These are phyloP conservation scores for Pseudohalonectria lignicola DNA, from an alignment of 2,329 filamentous ascomycete genomes.

Conservation along the genomic window DNA sequence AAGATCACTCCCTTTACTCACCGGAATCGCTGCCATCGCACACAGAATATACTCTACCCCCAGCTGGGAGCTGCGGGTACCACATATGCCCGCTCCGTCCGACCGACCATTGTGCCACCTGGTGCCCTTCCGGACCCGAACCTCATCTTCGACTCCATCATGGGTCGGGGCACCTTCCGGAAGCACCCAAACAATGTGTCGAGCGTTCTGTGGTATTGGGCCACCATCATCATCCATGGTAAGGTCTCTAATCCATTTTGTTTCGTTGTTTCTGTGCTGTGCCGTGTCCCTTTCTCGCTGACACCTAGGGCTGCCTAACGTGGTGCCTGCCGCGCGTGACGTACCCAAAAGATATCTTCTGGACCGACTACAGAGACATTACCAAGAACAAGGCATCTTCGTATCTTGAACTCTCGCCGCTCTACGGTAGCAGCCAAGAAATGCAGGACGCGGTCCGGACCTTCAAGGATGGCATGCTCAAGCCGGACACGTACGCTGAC, in stretches of 20 bases:
- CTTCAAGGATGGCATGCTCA: constrained; percentile 59
- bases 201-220: constrained; percentile 62
- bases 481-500: constrained; percentile 63
- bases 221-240: constrained; percentile 64
- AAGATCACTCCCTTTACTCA: no score
- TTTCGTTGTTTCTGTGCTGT: no score
- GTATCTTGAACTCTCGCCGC: constrained; percentile 59
- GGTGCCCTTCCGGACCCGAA: constrained; percentile 58
- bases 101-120: constrained; percentile 45
- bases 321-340: no score
- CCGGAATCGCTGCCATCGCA: no score
- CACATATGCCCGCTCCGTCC: constrained; percentile 54
- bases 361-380: constrained; percentile 51
- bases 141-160: constrained; percentile 50
- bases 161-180: constrained; percentile 40
- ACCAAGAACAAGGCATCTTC: constrained; percentile 56
- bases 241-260: no score
- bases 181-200: constrained; percentile 63
- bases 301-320: no score
- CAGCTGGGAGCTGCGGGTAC: constrained; percentile 56
- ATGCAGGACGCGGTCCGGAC: constrained; percentile 58
- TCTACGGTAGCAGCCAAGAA: constrained; percentile 59
- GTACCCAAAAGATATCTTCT: constrained; percentile 60
- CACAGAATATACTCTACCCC: constrained; percentile 55
- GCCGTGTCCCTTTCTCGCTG: no score